Conservation (phyloP, 164 flowering plant species). For the Stephania cephalantha region DNA sequence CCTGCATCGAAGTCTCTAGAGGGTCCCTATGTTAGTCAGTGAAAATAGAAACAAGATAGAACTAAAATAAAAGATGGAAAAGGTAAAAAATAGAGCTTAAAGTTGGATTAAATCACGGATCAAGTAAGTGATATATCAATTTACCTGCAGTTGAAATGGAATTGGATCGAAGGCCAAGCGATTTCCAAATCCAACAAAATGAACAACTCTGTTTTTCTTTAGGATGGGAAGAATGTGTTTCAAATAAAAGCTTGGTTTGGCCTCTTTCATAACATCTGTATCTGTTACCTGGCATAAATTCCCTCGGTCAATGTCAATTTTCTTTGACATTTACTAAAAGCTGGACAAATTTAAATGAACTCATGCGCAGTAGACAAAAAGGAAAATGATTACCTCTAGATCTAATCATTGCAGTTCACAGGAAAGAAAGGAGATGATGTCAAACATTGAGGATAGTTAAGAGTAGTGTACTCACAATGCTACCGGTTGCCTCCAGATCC, state of each 20-base stretch:
- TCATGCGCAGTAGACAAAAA: background rate
- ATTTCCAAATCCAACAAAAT: constrained; percentile 91
- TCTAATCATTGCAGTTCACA: background rate
- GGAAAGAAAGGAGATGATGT: background rate
- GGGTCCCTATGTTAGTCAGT: constrained; percentile 51
- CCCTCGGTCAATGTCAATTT: constrained; percentile 14
- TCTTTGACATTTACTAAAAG: background rate
- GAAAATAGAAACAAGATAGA: constrained; percentile 12
- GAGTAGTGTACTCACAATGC: constrained; percentile 55
- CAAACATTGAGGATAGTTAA: background rate
- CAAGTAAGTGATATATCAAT: background rate
- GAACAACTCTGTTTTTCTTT: constrained; percentile 68
- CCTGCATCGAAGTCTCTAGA: constrained; percentile 99
- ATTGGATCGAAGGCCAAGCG: constrained; percentile 95
- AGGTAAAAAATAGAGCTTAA: background rate
- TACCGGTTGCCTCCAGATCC: constrained; percentile 86
- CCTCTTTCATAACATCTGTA: constrained; percentile 67
- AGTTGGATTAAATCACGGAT: background rate
- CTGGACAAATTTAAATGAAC: background rate
- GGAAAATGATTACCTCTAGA: too few relatives aligned
- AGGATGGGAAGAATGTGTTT: constrained; percentile 80
- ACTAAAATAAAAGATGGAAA: background rate
- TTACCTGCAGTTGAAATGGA: constrained; percentile 85
- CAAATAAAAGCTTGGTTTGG: constrained; percentile 74
- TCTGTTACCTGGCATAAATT: constrained; percentile 64